Evolutionary conservation across 768 basidiomycete genomes (phyloP).

Genomic region (Hygrocybe punicea): DNA sequence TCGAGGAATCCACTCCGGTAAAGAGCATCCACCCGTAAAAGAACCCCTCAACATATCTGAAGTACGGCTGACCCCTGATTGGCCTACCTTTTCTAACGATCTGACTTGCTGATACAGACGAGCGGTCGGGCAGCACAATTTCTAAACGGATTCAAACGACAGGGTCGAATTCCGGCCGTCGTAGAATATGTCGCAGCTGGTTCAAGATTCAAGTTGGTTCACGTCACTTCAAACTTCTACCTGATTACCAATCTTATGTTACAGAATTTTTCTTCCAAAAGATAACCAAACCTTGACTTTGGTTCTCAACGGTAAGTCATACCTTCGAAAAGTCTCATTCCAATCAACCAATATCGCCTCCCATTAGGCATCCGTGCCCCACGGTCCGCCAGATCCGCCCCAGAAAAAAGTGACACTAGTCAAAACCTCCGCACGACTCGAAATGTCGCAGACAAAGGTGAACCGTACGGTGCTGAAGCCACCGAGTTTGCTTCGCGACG

Average conservation of each 20-base stretch:
- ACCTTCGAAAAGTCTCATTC: background rate
- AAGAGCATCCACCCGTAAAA: slow-evolving; percentile 77
- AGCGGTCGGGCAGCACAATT: slow-evolving; percentile 78
- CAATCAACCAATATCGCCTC: background rate
- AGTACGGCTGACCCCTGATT: slow-evolving; percentile 36
- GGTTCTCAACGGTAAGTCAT: slow-evolving; percentile 70
- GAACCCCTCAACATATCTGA: slow-evolving; percentile 91
- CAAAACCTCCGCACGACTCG: slow-evolving; percentile 77
- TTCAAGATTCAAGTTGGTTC: slow-evolving; percentile 84
- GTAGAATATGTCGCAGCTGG: slow-evolving; percentile 94
- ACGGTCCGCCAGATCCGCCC: slow-evolving; percentile 71
- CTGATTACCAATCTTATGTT: slow-evolving; percentile 2
- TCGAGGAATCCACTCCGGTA: slow-evolving; percentile 88
- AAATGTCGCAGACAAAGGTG: slow-evolving; percentile 74
- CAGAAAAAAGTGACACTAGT: slow-evolving; percentile 79
- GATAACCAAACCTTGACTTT: slow-evolving; percentile 93
- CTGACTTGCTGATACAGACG: slow-evolving; percentile 39
- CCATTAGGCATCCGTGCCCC: slow-evolving; percentile 71
- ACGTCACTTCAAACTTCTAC: slow-evolving; percentile 3
- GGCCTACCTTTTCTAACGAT: slow-evolving; percentile 6
- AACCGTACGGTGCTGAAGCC: slow-evolving; percentile 85
- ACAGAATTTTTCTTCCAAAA: slow-evolving; percentile 77
- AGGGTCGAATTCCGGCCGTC: slow-evolving; percentile 76
- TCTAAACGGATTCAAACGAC: slow-evolving; percentile 86
- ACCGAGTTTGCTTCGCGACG: slow-evolving; percentile 71